Evolutionary conservation across 2,329 filamentous ascomycete species (phyloP).

Genomic region (Arthrinium puccinioides): DNA sequence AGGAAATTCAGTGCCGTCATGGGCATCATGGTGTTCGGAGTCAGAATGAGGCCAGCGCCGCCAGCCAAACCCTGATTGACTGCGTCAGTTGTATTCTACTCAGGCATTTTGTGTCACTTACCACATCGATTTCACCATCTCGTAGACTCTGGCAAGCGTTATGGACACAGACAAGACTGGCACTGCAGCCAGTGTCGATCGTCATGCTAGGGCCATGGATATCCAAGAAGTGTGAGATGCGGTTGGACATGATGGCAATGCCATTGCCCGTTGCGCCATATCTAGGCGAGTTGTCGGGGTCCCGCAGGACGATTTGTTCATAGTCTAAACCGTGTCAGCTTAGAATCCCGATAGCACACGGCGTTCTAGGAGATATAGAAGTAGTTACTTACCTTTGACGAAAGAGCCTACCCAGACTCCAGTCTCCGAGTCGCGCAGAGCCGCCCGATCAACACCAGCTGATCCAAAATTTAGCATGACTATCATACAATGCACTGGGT

Average conservation of each 20-base stretch:
- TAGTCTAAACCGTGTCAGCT: slow-evolving; percentile 18
- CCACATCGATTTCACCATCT: slow-evolving; percentile 20
- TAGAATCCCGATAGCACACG: neutral
- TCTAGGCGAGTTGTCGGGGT: slow-evolving; percentile 16
- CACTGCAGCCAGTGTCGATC: slow-evolving; percentile 40
- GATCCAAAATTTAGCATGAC: too few relatives aligned
- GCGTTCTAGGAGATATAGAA: neutral
- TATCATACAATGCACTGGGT: neutral
- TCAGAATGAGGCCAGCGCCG: slow-evolving; percentile 45
- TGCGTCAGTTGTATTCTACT: too few relatives aligned
- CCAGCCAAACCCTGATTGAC: slow-evolving; percentile 39
- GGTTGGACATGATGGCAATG: slow-evolving; percentile 28
- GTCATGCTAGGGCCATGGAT: slow-evolving; percentile 32
- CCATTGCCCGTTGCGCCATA: slow-evolving; percentile 26
- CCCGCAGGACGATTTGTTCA: slow-evolving; percentile 16
- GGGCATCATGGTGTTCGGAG: slow-evolving; percentile 47
- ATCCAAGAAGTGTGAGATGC: slow-evolving; percentile 34
- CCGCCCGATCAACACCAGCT: slow-evolving; percentile 14
- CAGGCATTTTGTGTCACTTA: slow-evolving; percentile 10
- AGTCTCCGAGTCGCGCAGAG: slow-evolving; percentile 13
- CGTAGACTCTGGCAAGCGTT: slow-evolving; percentile 29
- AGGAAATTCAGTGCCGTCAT: slow-evolving; percentile 49
- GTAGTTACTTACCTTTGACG: slow-evolving; percentile 12
- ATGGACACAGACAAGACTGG: slow-evolving; percentile 33
- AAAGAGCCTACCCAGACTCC: slow-evolving; percentile 18